Conservation (phyloP, 164 flowering plant species). For the Santalum album region DNA sequence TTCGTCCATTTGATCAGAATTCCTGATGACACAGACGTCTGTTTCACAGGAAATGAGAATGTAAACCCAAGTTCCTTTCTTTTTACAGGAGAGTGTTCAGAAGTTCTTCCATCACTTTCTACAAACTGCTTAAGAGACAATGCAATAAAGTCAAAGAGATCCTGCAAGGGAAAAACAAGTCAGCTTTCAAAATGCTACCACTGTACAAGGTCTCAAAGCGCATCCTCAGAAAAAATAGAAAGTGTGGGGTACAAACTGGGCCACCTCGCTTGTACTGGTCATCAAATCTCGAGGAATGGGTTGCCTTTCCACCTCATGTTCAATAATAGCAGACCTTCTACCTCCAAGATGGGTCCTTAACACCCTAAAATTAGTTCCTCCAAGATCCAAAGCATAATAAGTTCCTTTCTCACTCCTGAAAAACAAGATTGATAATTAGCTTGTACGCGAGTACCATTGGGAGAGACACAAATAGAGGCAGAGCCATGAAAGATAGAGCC, state of each 20-base stretch:
- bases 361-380: conserved; percentile 87
- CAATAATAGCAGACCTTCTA: conserved; percentile 34
- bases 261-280: conserved; percentile 78
- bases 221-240: background rate
- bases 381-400: conserved; percentile 79
- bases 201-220: background rate
- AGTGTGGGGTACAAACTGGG: background rate
- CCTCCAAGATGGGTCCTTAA: conserved; percentile 74
- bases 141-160: conserved; percentile 77
- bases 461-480: no score
- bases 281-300: conserved; percentile 65
- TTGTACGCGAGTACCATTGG: no score
- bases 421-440: background rate
- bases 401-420: conserved; percentile 76
- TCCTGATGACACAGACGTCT: conserved; percentile 68
- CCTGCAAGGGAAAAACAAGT: conserved; percentile 37
- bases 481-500: no score
- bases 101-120: conserved; percentile 38
- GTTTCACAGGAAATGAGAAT: conserved; percentile 87
- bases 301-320: conserved; percentile 45
- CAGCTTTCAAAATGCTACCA: background rate
- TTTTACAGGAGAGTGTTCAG: conserved; percentile 22
- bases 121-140: conserved; percentile 54
- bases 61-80: conserved; percentile 81
- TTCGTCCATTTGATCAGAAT: conserved; percentile 82